Percentiles rank a stretch among this genome's conserved stretches.
Conservation (phyloP, 2,329 filamentous ascomycete species). For the Penicillium sp. region DNA sequence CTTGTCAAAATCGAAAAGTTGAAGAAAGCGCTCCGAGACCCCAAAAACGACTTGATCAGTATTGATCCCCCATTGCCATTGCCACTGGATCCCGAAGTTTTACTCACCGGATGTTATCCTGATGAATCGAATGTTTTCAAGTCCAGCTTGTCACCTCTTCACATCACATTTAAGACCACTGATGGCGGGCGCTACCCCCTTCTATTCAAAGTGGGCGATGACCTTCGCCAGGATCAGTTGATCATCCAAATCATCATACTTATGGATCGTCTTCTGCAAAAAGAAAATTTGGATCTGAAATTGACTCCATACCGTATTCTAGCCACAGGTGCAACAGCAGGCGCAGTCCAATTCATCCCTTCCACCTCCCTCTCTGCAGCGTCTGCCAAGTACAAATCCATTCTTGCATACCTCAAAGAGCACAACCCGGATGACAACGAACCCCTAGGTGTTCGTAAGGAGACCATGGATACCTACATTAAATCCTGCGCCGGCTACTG, state of each 20-base stretch:
- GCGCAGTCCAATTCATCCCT: conserved; percentile 90
- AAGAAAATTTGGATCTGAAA: conserved; percentile 95
- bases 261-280: conserved; percentile 93
- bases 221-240: conserved; percentile 93
- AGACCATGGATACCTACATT: conserved; percentile 92
- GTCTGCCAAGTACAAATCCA: conserved; percentile 76
- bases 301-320: conserved; percentile 95
- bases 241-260: conserved; percentile 97
- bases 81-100: conserved; percentile 82
- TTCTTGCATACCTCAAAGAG: conserved; percentile 80
- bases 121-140: conserved; percentile 94
- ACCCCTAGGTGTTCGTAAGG: conserved; percentile 84
- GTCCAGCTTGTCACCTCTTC: conserved; percentile 88
- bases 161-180: conserved; percentile 84
- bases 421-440: conserved; percentile 87
- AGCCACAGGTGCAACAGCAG: conserved; percentile 85
- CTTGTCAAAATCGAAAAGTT: conserved; percentile 80
- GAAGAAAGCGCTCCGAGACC: conserved; percentile 82
- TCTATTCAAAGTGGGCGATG: conserved; percentile 96
- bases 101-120: conserved; percentile 77
- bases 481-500: conserved; percentile 97
- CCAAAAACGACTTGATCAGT: conserved; percentile 81
- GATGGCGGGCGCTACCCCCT: conserved; percentile 81
- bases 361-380: conserved; percentile 84
- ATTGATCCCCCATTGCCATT: conserved; percentile 88